phyloP scores from a whole-genome alignment of 441 rosid genomes.

The Euphorbia corollata region DNA sequence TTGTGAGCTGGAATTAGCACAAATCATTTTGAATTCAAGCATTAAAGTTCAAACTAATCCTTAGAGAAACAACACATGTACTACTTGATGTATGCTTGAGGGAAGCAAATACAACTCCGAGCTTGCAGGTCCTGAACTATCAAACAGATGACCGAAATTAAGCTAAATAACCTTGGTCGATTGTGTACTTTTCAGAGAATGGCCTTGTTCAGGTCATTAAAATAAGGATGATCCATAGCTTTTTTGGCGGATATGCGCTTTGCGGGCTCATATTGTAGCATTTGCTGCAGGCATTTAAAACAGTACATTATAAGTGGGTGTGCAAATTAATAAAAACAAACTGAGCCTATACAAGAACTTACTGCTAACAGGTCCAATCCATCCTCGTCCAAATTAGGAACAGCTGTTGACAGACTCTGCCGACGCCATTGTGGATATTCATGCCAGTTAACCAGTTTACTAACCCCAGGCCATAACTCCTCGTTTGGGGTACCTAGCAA shows the following conservation, averaged over 20 bases:
- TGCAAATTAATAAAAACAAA: too few species aligned
- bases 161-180: too few species aligned
- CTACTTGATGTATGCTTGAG: too few species aligned
- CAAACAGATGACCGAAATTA: too few species aligned
- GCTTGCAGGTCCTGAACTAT: too few species aligned
- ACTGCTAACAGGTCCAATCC: conserved; percentile 75
- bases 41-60: too few species aligned
- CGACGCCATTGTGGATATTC: conserved; percentile 95
- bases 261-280: conserved; percentile 84
- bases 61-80: too few species aligned
- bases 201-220: conserved; percentile 57
- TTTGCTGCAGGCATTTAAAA: conserved; percentile 48
- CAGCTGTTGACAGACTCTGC: conserved; percentile 50
- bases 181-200: background rate
- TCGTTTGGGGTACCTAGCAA: conserved; percentile 90
- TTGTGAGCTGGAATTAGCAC: too few species aligned
- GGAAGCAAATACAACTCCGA: too few species aligned
- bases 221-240: conserved; percentile 97
- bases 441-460: conserved; percentile 84
- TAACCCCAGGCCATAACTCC: conserved; percentile 86
- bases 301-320: background rate
- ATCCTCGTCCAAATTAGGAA: conserved; percentile 59
- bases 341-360: too few species aligned
- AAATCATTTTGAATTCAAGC: too few species aligned
- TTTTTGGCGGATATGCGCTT: conserved; percentile 87